phyloP scores from a whole-genome alignment of 495 filamentous ascomycete genomes.

The Neurospora sublineolata region DNA sequence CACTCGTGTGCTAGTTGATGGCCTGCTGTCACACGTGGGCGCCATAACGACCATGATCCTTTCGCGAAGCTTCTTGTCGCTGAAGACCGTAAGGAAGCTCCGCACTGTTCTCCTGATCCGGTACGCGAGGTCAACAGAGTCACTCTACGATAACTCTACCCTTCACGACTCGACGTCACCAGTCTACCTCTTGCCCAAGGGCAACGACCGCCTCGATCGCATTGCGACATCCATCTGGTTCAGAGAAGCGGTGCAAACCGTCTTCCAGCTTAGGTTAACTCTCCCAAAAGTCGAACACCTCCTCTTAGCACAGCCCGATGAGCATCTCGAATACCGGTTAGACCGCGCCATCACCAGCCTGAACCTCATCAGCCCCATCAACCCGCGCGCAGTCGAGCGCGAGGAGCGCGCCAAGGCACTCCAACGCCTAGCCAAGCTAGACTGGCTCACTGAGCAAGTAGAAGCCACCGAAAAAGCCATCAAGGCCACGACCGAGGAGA shows the following conservation, averaged over 20 bases:
- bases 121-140: background rate
- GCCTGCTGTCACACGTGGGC: conserved; percentile 17
- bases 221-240: conserved; percentile 11
- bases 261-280: background rate
- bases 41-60: conserved; percentile 9
- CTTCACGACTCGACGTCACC: too few species aligned
- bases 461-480: background rate
- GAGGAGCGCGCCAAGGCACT: background rate
- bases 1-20: conserved; percentile 17
- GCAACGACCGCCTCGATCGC: background rate
- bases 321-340: background rate
- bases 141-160: background rate
- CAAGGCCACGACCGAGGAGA: background rate
- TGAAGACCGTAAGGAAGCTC: background rate
- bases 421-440: background rate
- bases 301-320: background rate
- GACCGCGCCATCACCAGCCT: background rate
- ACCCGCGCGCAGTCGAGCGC: background rate
- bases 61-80: background rate
- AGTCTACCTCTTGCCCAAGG: background rate
- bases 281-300: background rate
- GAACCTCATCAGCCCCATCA: background rate
- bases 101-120: conserved; percentile 6
- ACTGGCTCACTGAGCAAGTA: conserved; percentile 1
- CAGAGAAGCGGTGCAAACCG: background rate